phyloP scores from a whole-genome alignment of 371 early-diverging fungal species.

The Mortierella sp. region DNA sequence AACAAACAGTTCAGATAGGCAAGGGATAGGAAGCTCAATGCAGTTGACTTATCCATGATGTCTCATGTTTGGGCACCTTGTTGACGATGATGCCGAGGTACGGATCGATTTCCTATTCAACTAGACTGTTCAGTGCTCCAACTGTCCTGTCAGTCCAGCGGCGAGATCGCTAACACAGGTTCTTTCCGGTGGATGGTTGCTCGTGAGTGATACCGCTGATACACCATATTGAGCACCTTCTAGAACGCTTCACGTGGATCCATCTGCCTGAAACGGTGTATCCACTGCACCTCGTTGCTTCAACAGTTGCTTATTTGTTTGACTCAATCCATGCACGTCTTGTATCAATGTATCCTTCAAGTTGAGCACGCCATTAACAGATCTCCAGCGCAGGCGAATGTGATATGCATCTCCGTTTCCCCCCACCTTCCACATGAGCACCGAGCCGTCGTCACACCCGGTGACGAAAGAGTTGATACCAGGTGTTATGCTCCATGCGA shows the following conservation, averaged over 20 bases:
- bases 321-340: not conserved
- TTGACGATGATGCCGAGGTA: no score
- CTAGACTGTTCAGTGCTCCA: no score
- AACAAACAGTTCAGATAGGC: no score
- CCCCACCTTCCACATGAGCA: not conserved
- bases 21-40: not conserved
- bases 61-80: no score
- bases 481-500: no score
- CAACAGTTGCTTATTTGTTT: no score
- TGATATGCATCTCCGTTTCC: not conserved
- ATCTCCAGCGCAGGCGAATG: not conserved
- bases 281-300: conserved; percentile 2
- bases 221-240: not conserved
- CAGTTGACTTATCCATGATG: no score
- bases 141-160: no score
- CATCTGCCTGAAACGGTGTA: not conserved
- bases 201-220: no score
- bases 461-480: not conserved
- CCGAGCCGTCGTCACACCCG: not conserved
- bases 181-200: no score
- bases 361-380: not conserved
- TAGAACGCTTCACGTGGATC: not conserved
- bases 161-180: no score
- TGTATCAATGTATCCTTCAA: not conserved
- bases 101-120: no score